Percentiles rank a stretch among this genome's conserved stretches.
Conservation (phyloP, 352 stramenopile genomes). For the Elongisporangium senticosum region DNA sequence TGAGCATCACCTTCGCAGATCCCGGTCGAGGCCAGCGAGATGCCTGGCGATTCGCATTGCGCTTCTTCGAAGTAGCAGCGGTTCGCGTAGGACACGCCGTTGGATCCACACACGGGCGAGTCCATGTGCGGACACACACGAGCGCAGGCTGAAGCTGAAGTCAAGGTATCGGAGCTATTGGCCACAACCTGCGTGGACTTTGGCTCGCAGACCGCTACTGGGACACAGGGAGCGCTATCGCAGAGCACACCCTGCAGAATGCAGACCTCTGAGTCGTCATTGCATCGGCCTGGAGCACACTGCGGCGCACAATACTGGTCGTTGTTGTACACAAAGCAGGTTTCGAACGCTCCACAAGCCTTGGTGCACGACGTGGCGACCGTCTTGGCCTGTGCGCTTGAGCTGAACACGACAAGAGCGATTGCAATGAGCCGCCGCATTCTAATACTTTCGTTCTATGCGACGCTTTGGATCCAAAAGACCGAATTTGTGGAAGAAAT, state of each 20-base stretch:
- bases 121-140: slow-evolving; percentile 27
- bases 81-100: slow-evolving; percentile 44
- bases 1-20: slow-evolving; percentile 24
- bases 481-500: neutral
- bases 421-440: neutral
- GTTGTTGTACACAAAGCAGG: slow-evolving; percentile 38
- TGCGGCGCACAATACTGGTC: slow-evolving; percentile 36
- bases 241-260: slow-evolving; percentile 35
- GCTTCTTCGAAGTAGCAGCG: slow-evolving; percentile 46
- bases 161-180: neutral
- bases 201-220: slow-evolving; percentile 36
- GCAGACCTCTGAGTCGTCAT: slow-evolving; percentile 25
- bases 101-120: slow-evolving; percentile 39
- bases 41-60: slow-evolving; percentile 18
- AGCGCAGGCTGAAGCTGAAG: slow-evolving; percentile 12
- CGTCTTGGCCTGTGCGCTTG: neutral
- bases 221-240: slow-evolving; percentile 31
- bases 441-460: neutral
- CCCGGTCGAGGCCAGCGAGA: slow-evolving; percentile 14
- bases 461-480: neutral
- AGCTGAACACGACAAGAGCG: neutral
- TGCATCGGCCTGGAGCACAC: slow-evolving; percentile 36
- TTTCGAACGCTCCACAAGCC: slow-evolving; percentile 28
- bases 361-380: slow-evolving; percentile 5
- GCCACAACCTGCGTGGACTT: slow-evolving; percentile 1